Percentiles rank a stretch among this genome's conserved stretches.
phyloP scores from a whole-genome alignment of 2,329 filamentous ascomycete genomes.

The Rhexocercosporidium sp. region DNA sequence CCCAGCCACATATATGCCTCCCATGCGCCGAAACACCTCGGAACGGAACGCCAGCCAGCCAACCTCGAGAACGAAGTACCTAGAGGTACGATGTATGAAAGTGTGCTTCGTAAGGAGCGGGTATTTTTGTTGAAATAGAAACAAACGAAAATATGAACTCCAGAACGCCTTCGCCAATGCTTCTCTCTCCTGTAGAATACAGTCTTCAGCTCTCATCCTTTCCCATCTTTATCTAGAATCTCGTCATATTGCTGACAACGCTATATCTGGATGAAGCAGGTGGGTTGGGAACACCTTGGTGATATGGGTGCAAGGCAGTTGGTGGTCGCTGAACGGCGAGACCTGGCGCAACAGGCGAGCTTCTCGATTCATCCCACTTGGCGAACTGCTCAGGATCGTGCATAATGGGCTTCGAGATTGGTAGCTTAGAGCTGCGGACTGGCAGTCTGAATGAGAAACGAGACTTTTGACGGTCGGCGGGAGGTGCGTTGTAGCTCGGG shows the following conservation, averaged over 20 bases:
- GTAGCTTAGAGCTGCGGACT: constrained; percentile 49
- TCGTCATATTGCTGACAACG: constrained; percentile 34
- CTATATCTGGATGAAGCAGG: constrained; percentile 45
- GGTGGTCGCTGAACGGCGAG: constrained; percentile 57
- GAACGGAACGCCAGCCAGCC: neutral
- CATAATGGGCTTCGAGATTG: constrained; percentile 58
- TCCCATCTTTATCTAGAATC: constrained; percentile 31
- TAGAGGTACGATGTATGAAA: constrained; percentile 4
- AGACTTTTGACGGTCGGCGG: constrained; percentile 49
- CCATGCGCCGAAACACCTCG: constrained; percentile 2
- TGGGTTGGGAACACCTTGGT: constrained; percentile 44
- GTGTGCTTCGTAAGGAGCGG: constrained; percentile 34
- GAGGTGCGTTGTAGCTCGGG: constrained; percentile 38
- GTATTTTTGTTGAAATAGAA: constrained; percentile 29
- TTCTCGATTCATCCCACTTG: constrained; percentile 44
- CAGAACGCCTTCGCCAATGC: constrained; percentile 25
- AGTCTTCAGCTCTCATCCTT: neutral
- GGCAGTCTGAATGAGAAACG: constrained; percentile 44
- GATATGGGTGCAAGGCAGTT: constrained; percentile 62
- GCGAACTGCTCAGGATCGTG: constrained; percentile 56
- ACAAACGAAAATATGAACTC: constrained; percentile 20
- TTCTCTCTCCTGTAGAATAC: neutral
- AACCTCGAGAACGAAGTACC: neutral
- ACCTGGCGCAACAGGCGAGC: constrained; percentile 56
- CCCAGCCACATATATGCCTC: neutral